These are phyloP conservation scores for Tuber melanosporum DNA, from an alignment of 495 filamentous ascomycete genomes.

Conservation along the genomic window DNA sequence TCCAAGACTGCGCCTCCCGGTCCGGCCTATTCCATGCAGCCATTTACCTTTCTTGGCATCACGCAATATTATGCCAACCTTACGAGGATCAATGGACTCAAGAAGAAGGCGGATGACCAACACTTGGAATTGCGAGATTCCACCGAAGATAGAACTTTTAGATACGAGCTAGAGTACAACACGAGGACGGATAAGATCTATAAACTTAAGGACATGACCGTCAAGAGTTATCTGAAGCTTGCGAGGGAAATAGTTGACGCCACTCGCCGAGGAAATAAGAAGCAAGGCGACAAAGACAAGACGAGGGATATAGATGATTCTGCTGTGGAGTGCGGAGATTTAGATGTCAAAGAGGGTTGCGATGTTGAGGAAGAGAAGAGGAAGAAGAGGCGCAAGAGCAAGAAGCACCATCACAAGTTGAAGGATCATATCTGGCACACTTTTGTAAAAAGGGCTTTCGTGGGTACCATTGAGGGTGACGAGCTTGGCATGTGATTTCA, in stretches of 20 bases:
- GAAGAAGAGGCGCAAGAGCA: constrained; percentile 48
- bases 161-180: constrained; percentile 79
- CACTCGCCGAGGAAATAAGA: constrained; percentile 45
- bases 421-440: constrained; percentile 61
- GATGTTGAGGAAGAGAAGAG: constrained; percentile 42
- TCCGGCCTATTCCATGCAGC: constrained; percentile 84
- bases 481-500: constrained; percentile 46
- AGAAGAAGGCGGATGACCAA: constrained; percentile 47
- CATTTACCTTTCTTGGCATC: constrained; percentile 66
- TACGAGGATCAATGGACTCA: constrained; percentile 66
- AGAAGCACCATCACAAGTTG: constrained; percentile 48
- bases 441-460: constrained; percentile 74
- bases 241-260: constrained; percentile 62
- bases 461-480: constrained; percentile 58
- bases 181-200: constrained; percentile 70
- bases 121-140: constrained; percentile 50
- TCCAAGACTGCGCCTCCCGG: constrained; percentile 69
- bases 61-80: constrained; percentile 93
- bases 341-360: constrained; percentile 28
- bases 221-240: constrained; percentile 69
- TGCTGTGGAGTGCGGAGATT: constrained; percentile 23
- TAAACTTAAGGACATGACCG: constrained; percentile 74
- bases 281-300: constrained; percentile 38
- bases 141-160: constrained; percentile 48
- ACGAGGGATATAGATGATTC: constrained; percentile 13